A percentile compares a stretch with the other conserved stretches of the same genome.
Evolutionary conservation across 1,284 basidiomycete genomes (phyloP).

Genomic region (Ceratobasidium sp.): DNA sequence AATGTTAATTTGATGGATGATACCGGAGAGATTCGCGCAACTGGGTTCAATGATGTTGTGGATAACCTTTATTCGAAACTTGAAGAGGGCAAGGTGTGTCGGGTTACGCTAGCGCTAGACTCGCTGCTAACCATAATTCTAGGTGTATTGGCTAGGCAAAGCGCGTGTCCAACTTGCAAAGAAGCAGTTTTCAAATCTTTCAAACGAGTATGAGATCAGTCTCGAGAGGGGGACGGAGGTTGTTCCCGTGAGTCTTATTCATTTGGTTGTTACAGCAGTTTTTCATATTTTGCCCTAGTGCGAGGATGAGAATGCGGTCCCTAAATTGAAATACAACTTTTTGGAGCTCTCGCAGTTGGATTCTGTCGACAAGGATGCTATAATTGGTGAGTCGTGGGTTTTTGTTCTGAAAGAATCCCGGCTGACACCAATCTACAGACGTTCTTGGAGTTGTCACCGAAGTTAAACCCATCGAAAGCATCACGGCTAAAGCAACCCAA

Average conservation of each 20-base stretch:
- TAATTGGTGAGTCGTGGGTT: conserved; percentile 71
- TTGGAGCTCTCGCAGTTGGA: conserved; percentile 76
- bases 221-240: conserved; percentile 89
- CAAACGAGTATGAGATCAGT: conserved; percentile 94
- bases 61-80: conserved; percentile 88
- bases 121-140: conserved; percentile 9
- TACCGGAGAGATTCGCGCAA: conserved; percentile 91
- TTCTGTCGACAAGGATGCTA: conserved; percentile 78
- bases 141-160: conserved; percentile 86
- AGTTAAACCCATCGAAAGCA: conserved; percentile 74
- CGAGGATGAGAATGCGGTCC: conserved; percentile 79
- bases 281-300: conserved; percentile 65
- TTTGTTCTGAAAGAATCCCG: conserved; percentile 55
- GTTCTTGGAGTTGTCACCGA: conserved; percentile 89
- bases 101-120: background rate
- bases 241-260: conserved; percentile 29
- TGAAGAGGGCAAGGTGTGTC: conserved; percentile 87
- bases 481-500: conserved; percentile 79
- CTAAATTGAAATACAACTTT: conserved; percentile 88
- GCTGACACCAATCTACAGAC: conserved; percentile 65
- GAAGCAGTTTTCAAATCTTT: conserved; percentile 93
- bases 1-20: conserved; percentile 96
- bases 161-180: conserved; percentile 95
- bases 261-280: conserved; percentile 1
- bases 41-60: conserved; percentile 91